A percentile compares a stretch with the other conserved stretches of the same genome.
Conservation (phyloP, 768 basidiomycete genomes). For the Udeniomyces megalosporus region DNA sequence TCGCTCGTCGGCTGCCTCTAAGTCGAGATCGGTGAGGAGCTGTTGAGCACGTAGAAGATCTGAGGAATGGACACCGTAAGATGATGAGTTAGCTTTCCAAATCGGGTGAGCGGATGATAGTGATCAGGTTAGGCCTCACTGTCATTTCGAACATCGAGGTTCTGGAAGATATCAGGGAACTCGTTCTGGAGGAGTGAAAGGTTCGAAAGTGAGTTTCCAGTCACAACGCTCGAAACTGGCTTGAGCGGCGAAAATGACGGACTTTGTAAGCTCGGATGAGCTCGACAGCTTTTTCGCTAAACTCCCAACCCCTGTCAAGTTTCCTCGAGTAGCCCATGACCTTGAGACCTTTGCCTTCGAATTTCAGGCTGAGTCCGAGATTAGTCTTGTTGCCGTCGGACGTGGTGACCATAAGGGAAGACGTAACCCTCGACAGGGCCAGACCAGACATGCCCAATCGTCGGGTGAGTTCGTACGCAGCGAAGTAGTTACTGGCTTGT, state of each 20-base stretch:
- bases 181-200: slow-evolving; percentile 27
- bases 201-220: neutral
- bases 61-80: slow-evolving; percentile 25
- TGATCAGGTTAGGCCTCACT: slow-evolving; percentile 36
- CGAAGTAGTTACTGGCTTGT: slow-evolving; percentile 46
- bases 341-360: slow-evolving; percentile 82
- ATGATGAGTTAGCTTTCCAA: neutral
- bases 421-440: slow-evolving; percentile 76
- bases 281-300: slow-evolving; percentile 67
- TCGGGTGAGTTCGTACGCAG: slow-evolving; percentile 62
- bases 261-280: slow-evolving; percentile 75
- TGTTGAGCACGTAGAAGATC: slow-evolving; percentile 56
- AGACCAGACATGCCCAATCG: slow-evolving; percentile 57
- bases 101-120: neutral
- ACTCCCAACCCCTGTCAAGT: slow-evolving; percentile 76
- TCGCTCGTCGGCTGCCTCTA: slow-evolving; percentile 45
- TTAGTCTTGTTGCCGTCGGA: slow-evolving; percentile 67
- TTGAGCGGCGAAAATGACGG: slow-evolving; percentile 1
- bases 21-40: slow-evolving; percentile 37
- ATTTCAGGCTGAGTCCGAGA: slow-evolving; percentile 85
- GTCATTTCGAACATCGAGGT: slow-evolving; percentile 55
- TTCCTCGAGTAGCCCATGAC: slow-evolving; percentile 84
- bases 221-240: neutral
- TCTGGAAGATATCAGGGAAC: slow-evolving; percentile 69
- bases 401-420: slow-evolving; percentile 76